Base-by-base conservation (phyloP, 2,329 filamentous ascomycete genomes). In the Penicillium sp. region DNA sequence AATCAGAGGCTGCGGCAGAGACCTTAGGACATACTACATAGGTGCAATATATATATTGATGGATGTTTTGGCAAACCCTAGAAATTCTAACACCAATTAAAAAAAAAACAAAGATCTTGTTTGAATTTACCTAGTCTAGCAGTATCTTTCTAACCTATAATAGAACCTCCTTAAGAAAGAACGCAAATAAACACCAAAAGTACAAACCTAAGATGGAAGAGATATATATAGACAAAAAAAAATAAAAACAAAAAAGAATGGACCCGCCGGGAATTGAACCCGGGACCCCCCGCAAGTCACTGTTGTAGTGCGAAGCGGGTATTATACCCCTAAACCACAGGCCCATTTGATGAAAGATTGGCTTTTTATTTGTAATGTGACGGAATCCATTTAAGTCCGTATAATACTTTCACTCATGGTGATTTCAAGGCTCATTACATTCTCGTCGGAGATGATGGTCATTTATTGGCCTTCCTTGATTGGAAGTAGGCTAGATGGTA, bases 391-490 rank as follows among this genome's bases (percentile, higher is more conserved):
- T n/a, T n/a, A n/a, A n/a, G n/a, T n/a, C n/a, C n/a, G n/a, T n/a
- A n/a, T n/a, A n/a, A n/a, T n/a, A 58, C 52, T 25, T 67, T 67
- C 30, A 62, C 65, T 1, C 58, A 66, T 31, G 61, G 63, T 16
- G 62, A 66, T 45, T 44, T 65, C 35, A 63, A 62, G 26, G 53
- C 55, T 5, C 60, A 64, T 22, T 64, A 65, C 28, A 62, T 67
- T 36, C 52, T 63, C 0, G 38, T 66, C 14, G 48, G 52, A 1
- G 51, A 57, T 31, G 55, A 65, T 33, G 58, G 58, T 2, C 60
- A 61, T 56, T 41, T 62, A 17, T 56, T 36, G 3, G 41, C 16
- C 5, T 52, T 56, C 30, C 50, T 61, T 33, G 58, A 59, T 19
- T 59, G 56, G 53, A 47, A 57, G 19, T 57, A 45, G 5, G 53